Base-by-base conservation (phyloP, 1,284 basidiomycete genomes). In the Hymenochaete sp. region DNA sequence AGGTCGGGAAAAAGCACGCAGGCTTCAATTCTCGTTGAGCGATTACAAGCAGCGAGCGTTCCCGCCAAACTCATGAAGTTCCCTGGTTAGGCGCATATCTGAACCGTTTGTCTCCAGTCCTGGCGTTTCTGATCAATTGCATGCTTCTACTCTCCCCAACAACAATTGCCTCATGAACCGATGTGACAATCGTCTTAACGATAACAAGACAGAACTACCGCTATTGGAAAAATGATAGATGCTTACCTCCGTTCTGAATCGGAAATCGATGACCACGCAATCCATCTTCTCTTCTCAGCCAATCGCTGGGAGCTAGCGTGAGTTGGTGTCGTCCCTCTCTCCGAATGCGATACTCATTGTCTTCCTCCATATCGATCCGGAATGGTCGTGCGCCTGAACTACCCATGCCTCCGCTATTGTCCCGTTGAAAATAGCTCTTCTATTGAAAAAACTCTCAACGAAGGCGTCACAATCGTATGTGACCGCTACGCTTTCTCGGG, bases 401-500 rank as follows among this genome's bases (percentile, higher is more conserved):
- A n/a, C n/a, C n/a, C n/a, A n/a, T n/a, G 10, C 28, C 28, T 14
- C 28, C 14, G 10, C 28, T 31, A 10, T 14, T 31, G 9, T 14
- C 9, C 9, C 14, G 21, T 35, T 35, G 6, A 35, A 35, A 35
- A 35, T 52, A 93, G 90, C 14, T 66, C 78, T 7, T 69, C 67
- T 0, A 90, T 93, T 41, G 68, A 77, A 44, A 58, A 65, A 4
- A 66, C 77, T 18, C 71, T 98, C 9, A 63, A 64, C 0, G 58
- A 66, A 0, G 93, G 93, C 0, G 82, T 78, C 5, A 75, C 76
- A 0, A 69, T 98, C 56, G 67, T 99, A 25, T 91, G 89, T 56
- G 95, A 98, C 62, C 78, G 96, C 28, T 99, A 98, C 61, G 90
- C 93, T 0, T 98, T 97, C 63, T 97, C 93, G 1, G 96, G 95